phyloP scores from a whole-genome alignment of 768 basidiomycete species.

The Clitopilus passeckerianus region DNA sequence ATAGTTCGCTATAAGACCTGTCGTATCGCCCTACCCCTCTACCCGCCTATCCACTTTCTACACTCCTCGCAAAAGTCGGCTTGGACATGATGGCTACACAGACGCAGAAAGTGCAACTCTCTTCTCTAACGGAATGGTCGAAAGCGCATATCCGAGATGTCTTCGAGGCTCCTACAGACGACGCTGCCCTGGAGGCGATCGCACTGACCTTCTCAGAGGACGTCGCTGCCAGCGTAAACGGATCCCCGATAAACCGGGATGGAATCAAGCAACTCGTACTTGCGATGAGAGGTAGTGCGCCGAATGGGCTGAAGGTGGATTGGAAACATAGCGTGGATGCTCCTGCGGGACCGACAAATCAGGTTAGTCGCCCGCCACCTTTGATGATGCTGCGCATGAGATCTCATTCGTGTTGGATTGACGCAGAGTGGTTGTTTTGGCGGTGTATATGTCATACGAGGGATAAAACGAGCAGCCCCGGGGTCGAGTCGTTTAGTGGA shows the following conservation, averaged over 20 bases:
- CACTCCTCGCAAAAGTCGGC: constrained; percentile 5
- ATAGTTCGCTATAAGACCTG: background rate
- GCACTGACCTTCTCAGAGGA: constrained; percentile 38
- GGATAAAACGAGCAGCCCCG: constrained; percentile 34
- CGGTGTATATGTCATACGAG: constrained; percentile 46
- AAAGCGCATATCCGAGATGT: constrained; percentile 39
- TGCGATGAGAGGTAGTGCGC: constrained; percentile 33
- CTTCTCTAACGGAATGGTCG: constrained; percentile 47
- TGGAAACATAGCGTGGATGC: constrained; percentile 44
- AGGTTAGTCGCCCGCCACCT: constrained; percentile 27
- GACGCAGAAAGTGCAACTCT: constrained; percentile 18
- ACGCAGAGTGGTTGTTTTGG: constrained; percentile 44
- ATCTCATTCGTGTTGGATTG: constrained; percentile 2
- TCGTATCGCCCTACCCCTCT: background rate
- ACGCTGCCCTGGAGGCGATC: constrained; percentile 36
- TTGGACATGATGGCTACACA: background rate
- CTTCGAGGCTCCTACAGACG: constrained; percentile 45
- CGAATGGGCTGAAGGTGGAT: constrained; percentile 37
- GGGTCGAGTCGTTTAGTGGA: constrained; percentile 25
- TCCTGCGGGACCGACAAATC: constrained; percentile 34
- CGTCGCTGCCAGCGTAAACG: constrained; percentile 39
- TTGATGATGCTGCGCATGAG: background rate
- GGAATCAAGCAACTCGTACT: constrained; percentile 38
- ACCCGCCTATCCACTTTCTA: background rate
- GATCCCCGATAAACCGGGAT: constrained; percentile 28